Base-by-base conservation (phyloP, 2,329 filamentous ascomycete genomes). In the Colletotrichum sp. region DNA sequence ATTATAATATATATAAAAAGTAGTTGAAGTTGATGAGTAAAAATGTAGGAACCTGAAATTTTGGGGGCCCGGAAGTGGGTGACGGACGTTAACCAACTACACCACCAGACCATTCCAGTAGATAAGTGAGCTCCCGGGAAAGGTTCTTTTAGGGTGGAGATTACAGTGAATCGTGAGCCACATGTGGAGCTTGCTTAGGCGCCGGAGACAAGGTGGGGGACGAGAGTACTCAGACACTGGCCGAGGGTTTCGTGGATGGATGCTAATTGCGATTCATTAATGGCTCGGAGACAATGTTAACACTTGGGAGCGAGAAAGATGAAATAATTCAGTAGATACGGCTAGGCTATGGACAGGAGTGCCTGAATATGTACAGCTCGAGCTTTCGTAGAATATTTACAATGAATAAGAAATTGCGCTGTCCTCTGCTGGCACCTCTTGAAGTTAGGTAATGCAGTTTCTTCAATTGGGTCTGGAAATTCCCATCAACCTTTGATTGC, bases 11-110 rank as follows among this genome's bases (percentile, higher is more conserved):
- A n/a, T n/a, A n/a, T n/a, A n/a, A n/a, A n/a, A n/a, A n/a, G n/a
- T n/a, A n/a, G n/a, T n/a, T n/a, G n/a, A n/a, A n/a, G n/a, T n/a
- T n/a, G n/a, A n/a, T n/a, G n/a, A n/a, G n/a, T n/a, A n/a, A n/a
- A n/a, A n/a, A n/a, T n/a, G n/a, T n/a, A n/a, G n/a, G n/a, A n/a
- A n/a, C n/a, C n/a, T n/a, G n/a, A n/a, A n/a, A n/a, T n/a, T n/a
- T n/a, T n/a, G n/a, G n/a, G n/a, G n/a, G n/a, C n/a, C n/a, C n/a
- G n/a, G n/a, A n/a, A n/a, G n/a, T n/a, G n/a, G n/a, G n/a, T n/a
- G n/a, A n/a, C n/a, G n/a, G n/a, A n/a, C n/a, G n/a, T n/a, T 86
- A 85, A 86, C 84, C 83, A 85, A 85, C 84, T 81, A 81, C 79
- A 80, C 79, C 78, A 81, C 71, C 72, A 69, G 58, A 65, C 59